phyloP scores from a whole-genome alignment of 257 asterid species.

The Fraxinus cuspidata region DNA sequence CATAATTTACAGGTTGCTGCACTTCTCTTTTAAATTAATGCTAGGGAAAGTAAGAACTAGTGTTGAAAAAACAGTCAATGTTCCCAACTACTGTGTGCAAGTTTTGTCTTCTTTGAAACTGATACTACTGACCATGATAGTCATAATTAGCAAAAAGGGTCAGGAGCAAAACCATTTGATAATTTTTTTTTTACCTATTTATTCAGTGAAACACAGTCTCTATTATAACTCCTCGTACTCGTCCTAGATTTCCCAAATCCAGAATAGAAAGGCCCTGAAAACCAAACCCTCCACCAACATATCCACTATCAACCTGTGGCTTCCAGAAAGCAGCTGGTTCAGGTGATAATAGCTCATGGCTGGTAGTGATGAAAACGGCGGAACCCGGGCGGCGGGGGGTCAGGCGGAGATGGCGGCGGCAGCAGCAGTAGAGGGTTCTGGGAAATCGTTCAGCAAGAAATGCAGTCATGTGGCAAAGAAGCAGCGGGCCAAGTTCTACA shows the following conservation, averaged over 20 bases:
- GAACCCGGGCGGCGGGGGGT: neutral
- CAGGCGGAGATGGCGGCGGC: neutral
- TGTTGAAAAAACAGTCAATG: conserved; percentile 15
- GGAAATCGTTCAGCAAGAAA: conserved; percentile 17
- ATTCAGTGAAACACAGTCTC: neutral
- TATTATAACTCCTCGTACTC: conserved; percentile 9
- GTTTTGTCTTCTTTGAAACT: conserved; percentile 30
- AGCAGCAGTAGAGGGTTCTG: neutral
- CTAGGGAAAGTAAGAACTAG: neutral
- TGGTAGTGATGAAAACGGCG: conserved; percentile 5
- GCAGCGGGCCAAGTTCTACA: conserved; percentile 30
- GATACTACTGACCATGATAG: neutral
- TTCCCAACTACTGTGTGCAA: conserved; percentile 18
- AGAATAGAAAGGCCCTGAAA: neutral
- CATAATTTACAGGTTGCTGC: neutral
- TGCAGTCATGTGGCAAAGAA: conserved; percentile 30
- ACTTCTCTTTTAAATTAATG: neutral
- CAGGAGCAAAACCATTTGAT: neutral
- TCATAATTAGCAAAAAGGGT: conserved; percentile 10
- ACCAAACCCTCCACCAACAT: neutral
- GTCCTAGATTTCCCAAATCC: neutral
- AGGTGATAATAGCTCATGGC: neutral
- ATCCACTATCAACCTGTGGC: neutral
- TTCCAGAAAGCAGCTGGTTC: neutral
- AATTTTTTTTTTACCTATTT: neutral